Percentiles rank a stretch among this genome's conserved stretches.
Conservation (phyloP, 2,329 filamentous ascomycete genomes). For the Ilyonectria robusta region DNA sequence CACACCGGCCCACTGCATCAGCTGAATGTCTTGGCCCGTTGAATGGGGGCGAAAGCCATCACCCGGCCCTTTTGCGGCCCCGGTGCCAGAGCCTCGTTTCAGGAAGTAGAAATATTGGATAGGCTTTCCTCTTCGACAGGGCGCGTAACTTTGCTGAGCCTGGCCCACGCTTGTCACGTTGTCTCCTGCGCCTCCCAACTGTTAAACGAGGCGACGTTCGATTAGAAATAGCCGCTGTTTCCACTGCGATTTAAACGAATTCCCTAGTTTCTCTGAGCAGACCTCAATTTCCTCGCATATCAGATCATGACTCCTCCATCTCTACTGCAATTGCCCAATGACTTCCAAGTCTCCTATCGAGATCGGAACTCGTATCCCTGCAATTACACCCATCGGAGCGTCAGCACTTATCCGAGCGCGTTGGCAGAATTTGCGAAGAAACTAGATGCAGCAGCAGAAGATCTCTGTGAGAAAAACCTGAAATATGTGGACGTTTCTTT, state of each 20-base stretch:
- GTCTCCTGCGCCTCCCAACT: not conserved
- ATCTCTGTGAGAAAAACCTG: constrained; percentile 3
- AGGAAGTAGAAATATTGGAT: not conserved
- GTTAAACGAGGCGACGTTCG: not conserved
- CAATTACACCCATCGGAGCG: constrained; percentile 19
- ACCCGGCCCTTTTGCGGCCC: not conserved
- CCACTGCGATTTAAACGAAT: not conserved
- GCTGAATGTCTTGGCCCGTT: not conserved
- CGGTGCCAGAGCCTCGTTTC: not conserved
- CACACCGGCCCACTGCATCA: not conserved
- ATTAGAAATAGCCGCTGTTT: not conserved
- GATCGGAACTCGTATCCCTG: constrained; percentile 14
- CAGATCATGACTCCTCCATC: not conserved
- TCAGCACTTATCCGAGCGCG: constrained; percentile 23
- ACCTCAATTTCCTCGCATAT: not conserved
- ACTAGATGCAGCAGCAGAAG: not conserved
- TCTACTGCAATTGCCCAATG: not conserved
- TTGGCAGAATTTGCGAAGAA: constrained; percentile 6
- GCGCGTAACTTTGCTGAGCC: not conserved
- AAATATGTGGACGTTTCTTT: not conserved
- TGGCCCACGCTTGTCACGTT: not conserved
- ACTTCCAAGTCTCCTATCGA: constrained; percentile 11
- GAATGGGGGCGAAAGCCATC: not conserved
- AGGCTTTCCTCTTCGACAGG: not conserved
- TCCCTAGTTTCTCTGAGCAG: not conserved